Conservation (phyloP, 768 basidiomycete genomes). For the Rhizopogon roseolus region DNA sequence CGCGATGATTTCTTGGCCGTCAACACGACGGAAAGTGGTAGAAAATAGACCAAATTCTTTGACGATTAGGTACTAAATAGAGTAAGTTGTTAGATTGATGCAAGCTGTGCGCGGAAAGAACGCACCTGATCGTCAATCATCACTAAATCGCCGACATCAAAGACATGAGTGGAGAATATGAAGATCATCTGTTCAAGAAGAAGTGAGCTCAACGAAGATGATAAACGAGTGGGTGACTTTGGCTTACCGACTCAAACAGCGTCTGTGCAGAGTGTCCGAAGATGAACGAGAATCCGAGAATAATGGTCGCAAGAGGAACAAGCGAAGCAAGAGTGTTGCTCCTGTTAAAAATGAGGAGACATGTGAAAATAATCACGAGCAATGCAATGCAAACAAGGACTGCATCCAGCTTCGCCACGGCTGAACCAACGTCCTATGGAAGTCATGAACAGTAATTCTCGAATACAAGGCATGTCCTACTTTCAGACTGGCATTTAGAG, state of each 20-base stretch:
- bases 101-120: not conserved
- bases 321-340: slow-evolving; percentile 63
- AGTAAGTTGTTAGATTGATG: not conserved
- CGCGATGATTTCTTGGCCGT: slow-evolving; percentile 75
- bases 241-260: slow-evolving; percentile 67
- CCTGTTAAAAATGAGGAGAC: slow-evolving; percentile 71
- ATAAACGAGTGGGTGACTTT: not conserved
- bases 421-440: slow-evolving; percentile 60
- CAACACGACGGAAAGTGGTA: slow-evolving; percentile 74
- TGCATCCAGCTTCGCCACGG: slow-evolving; percentile 73
- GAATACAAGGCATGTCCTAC: slow-evolving; percentile 26
- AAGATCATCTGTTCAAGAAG: slow-evolving; percentile 59
- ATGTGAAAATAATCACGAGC: slow-evolving; percentile 59
- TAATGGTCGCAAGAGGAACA: slow-evolving; percentile 74
- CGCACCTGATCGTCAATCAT: slow-evolving; percentile 71
- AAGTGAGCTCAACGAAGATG: not conserved
- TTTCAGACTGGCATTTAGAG: slow-evolving; percentile 66
- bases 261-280: slow-evolving; percentile 80
- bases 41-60: slow-evolving; percentile 79
- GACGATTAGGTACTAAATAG: slow-evolving; percentile 34
- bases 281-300: slow-evolving; percentile 81
- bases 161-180: slow-evolving; percentile 84
- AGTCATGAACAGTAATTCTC: slow-evolving; percentile 3
- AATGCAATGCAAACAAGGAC: slow-evolving; percentile 60
- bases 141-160: slow-evolving; percentile 77